phyloP scores from a whole-genome alignment of 192 early-diverging fungal species.

The Backusella tarrabulga region DNA sequence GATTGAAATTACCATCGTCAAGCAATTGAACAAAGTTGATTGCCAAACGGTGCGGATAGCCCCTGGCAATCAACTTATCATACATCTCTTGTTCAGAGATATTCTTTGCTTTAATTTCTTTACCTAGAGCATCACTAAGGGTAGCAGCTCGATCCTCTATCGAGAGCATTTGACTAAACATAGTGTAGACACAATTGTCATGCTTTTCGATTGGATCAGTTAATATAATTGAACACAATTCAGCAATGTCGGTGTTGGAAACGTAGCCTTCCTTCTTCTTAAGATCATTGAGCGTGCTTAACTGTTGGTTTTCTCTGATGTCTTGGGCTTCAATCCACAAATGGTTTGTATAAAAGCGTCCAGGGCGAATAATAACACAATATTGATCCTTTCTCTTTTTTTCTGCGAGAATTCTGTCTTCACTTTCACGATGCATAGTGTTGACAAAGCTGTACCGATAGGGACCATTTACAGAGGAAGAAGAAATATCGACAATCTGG shows the following conservation, averaged over 20 bases:
- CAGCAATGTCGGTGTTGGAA: background rate
- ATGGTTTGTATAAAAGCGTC: background rate
- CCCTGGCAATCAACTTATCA: background rate
- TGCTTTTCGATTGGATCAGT: background rate
- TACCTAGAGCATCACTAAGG: background rate
- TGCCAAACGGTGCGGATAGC: background rate
- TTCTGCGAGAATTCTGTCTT: background rate
- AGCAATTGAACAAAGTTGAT: background rate
- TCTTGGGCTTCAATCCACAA: background rate
- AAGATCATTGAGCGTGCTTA: background rate
- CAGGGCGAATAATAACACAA: background rate
- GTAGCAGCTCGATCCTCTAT: background rate
- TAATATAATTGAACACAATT: background rate
- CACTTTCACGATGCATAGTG: slow-evolving; percentile 1
- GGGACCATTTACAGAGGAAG: background rate
- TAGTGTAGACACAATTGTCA: background rate
- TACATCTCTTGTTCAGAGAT: background rate
- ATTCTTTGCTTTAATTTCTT: background rate
- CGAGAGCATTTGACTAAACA: background rate
- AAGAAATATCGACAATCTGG: slow-evolving; percentile 29
- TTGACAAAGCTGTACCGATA: background rate
- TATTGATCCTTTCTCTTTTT: background rate
- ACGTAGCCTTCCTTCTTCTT: background rate
- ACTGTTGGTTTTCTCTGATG: background rate
- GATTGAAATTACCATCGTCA: background rate